Conservation (phyloP, 2,329 filamentous ascomycete species). For the Colletotrichum echinochloae region DNA sequence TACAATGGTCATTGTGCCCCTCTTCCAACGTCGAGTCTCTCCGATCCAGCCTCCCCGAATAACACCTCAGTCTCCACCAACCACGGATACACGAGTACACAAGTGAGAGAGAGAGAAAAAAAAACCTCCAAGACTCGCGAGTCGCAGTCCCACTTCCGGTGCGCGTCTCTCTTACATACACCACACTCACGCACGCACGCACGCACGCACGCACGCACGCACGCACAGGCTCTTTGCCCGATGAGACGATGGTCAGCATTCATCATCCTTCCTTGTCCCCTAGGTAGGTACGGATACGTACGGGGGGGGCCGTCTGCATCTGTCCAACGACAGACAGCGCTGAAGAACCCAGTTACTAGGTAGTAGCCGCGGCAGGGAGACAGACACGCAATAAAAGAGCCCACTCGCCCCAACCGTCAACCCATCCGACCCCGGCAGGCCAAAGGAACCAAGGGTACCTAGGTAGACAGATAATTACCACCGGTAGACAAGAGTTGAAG, state of each 20-base stretch:
- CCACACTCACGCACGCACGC: not conserved
- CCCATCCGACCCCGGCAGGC: slow-evolving; percentile 21
- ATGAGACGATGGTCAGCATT: slow-evolving; percentile 27
- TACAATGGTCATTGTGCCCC: slow-evolving; percentile 21
- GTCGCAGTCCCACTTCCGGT: slow-evolving; percentile 25
- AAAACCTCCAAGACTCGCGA: slow-evolving; percentile 23
- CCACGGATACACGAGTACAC: not conserved
- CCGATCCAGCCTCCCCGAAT: slow-evolving; percentile 41
- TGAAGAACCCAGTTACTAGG: slow-evolving; percentile 37
- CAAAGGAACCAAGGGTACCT: slow-evolving; percentile 9
- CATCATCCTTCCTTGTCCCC: slow-evolving; percentile 15
- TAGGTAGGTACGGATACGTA: slow-evolving; percentile 1
- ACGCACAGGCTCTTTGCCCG: slow-evolving; percentile 6
- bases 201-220: not conserved
- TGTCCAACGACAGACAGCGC: slow-evolving; percentile 36
- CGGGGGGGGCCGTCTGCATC: slow-evolving; percentile 4
- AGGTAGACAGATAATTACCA: not conserved
- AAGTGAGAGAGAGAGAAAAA: not conserved
- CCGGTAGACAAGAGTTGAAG: not conserved
- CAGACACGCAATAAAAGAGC: not conserved
- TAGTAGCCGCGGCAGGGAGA: slow-evolving; percentile 12
- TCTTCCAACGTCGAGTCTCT: slow-evolving; percentile 26
- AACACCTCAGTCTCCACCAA: slow-evolving; percentile 42
- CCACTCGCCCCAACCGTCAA: slow-evolving; percentile 4
- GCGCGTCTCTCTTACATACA: slow-evolving; percentile 37